Evolutionary conservation across 805 yeast genomes (phyloP).

Genomic region (Candida ipomoeae): DNA sequence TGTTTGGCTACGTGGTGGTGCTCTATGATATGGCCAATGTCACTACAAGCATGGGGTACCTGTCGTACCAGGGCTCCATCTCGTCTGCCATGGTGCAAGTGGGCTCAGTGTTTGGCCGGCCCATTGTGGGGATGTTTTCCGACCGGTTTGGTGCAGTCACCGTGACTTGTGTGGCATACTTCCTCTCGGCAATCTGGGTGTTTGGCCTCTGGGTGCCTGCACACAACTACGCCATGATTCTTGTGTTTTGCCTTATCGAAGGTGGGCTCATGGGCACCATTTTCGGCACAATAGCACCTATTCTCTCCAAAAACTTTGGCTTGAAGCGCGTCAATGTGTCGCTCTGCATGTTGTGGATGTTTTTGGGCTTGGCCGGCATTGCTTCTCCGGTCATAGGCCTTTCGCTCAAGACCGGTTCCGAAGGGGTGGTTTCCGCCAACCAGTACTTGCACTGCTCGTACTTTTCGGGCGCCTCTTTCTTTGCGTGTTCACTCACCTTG

Average conservation of each 20-base stretch:
- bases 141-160: constrained; percentile 53
- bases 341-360: constrained; percentile 50
- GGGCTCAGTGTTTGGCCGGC: constrained; percentile 55
- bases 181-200: constrained; percentile 25
- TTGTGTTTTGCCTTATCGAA: constrained; percentile 47
- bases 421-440: constrained; percentile 30
- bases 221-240: constrained; percentile 51
- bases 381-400: constrained; percentile 61
- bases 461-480: constrained; percentile 55
- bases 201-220: constrained; percentile 41
- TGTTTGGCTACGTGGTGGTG: constrained; percentile 58
- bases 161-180: constrained; percentile 27
- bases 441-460: constrained; percentile 53
- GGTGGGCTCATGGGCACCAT: constrained; percentile 61
- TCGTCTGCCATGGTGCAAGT: constrained; percentile 59
- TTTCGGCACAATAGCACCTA: constrained; percentile 53
- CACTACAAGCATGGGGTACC: constrained; percentile 56
- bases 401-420: constrained; percentile 35
- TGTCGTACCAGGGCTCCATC: constrained; percentile 50
- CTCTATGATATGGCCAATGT: constrained; percentile 58
- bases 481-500: constrained; percentile 41
- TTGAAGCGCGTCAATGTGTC: constrained; percentile 47
- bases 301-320: constrained; percentile 52
- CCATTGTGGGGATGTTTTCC: constrained; percentile 47
- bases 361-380: constrained; percentile 47